Evolutionary conservation across 2,329 filamentous ascomycete genomes (phyloP).

Genomic region (Colletotrichum liriopes): DNA sequence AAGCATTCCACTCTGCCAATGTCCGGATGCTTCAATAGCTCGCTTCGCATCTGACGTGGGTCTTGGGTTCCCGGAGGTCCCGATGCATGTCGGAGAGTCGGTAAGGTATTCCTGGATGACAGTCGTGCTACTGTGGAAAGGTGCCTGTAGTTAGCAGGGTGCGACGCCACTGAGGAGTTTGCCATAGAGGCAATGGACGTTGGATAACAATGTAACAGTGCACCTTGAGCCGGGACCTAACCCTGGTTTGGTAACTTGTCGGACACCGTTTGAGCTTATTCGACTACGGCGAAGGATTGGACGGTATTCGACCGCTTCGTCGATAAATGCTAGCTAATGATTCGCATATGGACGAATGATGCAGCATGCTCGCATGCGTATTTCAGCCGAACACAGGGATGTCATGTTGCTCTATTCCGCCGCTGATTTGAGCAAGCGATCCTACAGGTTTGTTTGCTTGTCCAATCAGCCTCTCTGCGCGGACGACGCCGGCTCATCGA

Average conservation of each 20-base stretch:
- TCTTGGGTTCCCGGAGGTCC: not conserved
- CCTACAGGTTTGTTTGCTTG: not conserved
- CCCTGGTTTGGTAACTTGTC: not conserved
- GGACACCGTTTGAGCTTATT: too few species aligned
- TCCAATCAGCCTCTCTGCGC: not conserved
- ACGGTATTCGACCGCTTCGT: not conserved
- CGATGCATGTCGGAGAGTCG: not conserved
- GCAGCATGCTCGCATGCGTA: too few species aligned
- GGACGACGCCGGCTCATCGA: not conserved
- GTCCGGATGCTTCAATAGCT: not conserved
- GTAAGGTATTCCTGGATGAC: not conserved
- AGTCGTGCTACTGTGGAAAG: not conserved
- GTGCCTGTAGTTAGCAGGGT: not conserved
- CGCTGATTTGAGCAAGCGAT: not conserved
- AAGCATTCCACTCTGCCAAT: not conserved
- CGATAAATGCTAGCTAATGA: not conserved
- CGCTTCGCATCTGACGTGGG: not conserved
- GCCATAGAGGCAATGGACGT: not conserved
- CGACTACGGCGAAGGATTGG: not conserved
- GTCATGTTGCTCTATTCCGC: not conserved
- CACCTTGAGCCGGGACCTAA: not conserved
- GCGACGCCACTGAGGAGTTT: not conserved
- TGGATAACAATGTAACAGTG: not conserved
- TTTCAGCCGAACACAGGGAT: conserved; percentile 1
- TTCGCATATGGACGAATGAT: not conserved